These are phyloP conservation scores for Bryoglossum gracile DNA, from an alignment of 495 filamentous ascomycete species.

Conservation along the genomic window DNA sequence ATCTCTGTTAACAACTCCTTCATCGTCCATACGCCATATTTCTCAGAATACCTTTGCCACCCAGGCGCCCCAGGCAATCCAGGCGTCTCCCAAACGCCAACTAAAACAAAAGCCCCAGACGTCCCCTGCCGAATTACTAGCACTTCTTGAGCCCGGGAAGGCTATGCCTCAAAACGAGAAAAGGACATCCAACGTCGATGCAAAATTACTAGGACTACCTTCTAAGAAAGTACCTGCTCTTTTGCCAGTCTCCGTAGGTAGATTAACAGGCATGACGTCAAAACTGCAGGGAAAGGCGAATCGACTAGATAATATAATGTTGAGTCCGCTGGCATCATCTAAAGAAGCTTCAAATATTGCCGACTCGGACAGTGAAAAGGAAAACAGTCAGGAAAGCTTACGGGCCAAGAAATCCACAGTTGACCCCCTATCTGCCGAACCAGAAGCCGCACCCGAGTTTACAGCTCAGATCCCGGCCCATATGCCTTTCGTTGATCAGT, in stretches of 20 bases:
- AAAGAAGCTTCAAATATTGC: neutral
- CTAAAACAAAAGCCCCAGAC: neutral
- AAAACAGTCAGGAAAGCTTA: constrained; percentile 17
- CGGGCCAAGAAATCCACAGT: neutral
- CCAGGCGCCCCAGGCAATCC: neutral
- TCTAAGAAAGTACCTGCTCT: neutral
- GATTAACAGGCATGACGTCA: neutral
- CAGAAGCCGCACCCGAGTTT: neutral
- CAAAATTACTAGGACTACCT: neutral
- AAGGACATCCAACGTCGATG: neutral
- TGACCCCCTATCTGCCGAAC: neutral
- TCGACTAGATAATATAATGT: neutral
- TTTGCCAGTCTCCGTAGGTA: neutral
- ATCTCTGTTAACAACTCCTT: too few relatives aligned
- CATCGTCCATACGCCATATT: too few relatives aligned
- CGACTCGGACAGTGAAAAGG: constrained; percentile 14
- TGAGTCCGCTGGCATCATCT: neutral
- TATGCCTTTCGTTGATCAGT: constrained; percentile 5
- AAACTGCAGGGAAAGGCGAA: constrained; percentile 1
- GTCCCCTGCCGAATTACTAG: neutral
- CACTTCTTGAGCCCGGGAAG: neutral
- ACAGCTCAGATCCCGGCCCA: neutral
- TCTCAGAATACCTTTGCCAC: constrained; percentile 10
- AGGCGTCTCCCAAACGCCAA: neutral
- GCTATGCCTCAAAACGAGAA: neutral